phyloP scores from a whole-genome alignment of 2,329 filamentous ascomycete species.

The Beauveria caledonica region DNA sequence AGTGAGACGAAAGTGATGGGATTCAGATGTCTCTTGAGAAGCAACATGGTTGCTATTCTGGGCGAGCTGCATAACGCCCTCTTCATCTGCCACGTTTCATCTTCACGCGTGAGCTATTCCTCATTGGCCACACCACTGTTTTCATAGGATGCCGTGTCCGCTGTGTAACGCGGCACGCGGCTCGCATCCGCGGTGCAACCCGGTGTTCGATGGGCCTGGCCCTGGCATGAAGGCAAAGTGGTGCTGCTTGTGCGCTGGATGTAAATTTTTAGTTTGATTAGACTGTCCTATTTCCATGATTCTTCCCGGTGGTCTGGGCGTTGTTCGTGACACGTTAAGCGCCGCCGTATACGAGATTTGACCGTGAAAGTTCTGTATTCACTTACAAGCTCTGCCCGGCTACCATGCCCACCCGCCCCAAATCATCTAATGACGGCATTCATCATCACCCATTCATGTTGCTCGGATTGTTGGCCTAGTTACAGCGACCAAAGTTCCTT shows the following conservation, averaged over 20 bases:
- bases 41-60: neutral
- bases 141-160: constrained; percentile 2
- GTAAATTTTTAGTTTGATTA: neutral
- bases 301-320: neutral
- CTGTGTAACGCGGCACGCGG: constrained; percentile 6
- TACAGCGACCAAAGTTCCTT: constrained; percentile 24
- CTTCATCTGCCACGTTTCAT: constrained; percentile 8
- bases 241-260: neutral
- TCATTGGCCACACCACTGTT: neutral
- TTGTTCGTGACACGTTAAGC: neutral
- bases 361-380: neutral
- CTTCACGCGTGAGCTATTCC: neutral
- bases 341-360: neutral
- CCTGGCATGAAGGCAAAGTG: neutral
- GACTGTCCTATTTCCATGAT: neutral
- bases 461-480: constrained; percentile 7
- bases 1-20: neutral
- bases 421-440: neutral
- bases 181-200: constrained; percentile 2
- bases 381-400: neutral
- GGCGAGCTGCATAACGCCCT: neutral
- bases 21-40: neutral
- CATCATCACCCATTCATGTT: neutral
- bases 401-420: neutral
- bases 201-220: neutral